Evolutionary conservation across 106 monocot species (phyloP), one percentile per base, ranked within the genome.

Genomic region (Acorus calamus): DNA sequence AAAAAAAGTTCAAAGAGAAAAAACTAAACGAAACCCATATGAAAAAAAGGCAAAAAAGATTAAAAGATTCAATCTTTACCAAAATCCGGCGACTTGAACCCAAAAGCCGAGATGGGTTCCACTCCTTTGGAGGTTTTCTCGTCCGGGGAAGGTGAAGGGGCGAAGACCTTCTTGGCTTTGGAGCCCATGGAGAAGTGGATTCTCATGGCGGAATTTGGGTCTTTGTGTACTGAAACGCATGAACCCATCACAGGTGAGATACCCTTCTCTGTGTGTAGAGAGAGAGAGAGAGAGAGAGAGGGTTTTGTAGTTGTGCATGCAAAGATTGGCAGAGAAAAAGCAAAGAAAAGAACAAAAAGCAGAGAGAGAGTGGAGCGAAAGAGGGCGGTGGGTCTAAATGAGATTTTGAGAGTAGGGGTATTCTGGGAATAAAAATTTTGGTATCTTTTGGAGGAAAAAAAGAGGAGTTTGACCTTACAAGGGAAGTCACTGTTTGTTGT

Each of bases 251-350:
- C 28, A 28, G 28, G 28, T 28, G 28, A 28, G 28, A 28, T 28
- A 28, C 28, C 28, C 28, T 28, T 28, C 28, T 28, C 28, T 28
- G 28, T 28, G 28, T 28, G 28, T 28, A 61, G 46, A 46, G 61
- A 61, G 61, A 61, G 61, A 61, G 61, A 61, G 61, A 61, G 61
- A 61, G 61, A 61, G 44, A 61, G 61, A 47, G 45, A 2, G n/a
- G n/a, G 44, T 8, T 44, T 11, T 3, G 47, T 8, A 46, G 61
- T 46, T 0, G 42, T 0, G n/a, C n/a, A n/a, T 7, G 45, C 58
- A 64, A 8, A 50, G 50, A 14, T 2, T 6, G 47, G 14, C 11
- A 28, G 28, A 47, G 47, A 58, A 46, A 8, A 47, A 61, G 28
- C 2, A 46, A 47, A 61, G 61, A 61, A 9, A 45, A 47, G 42